A percentile compares a stretch with the other conserved stretches of the same genome.
Evolutionary conservation across 1,284 basidiomycete species (phyloP).

Genomic region (Inonotus hispidus): DNA sequence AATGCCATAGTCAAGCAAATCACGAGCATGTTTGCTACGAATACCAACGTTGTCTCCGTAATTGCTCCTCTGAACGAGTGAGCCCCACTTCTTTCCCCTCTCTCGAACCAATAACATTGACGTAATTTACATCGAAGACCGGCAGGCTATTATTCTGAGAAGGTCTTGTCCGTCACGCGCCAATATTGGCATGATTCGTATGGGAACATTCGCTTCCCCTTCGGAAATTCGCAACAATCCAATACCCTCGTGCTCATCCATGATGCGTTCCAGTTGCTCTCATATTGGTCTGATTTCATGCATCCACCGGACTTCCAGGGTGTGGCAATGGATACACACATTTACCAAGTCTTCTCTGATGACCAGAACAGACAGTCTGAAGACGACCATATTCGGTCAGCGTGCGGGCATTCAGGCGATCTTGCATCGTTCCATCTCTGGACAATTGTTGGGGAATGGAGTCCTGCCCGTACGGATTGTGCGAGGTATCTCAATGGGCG

Average conservation of each 20-base stretch:
- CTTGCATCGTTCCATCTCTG: slow-evolving; percentile 58
- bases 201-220: slow-evolving; percentile 68
- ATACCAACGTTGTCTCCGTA: slow-evolving; percentile 54
- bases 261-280: slow-evolving; percentile 81
- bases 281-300: slow-evolving; percentile 72
- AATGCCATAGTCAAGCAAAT: slow-evolving; percentile 63
- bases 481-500: slow-evolving; percentile 76
- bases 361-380: slow-evolving; percentile 48
- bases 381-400: slow-evolving; percentile 58
- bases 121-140: slow-evolving; percentile 46
- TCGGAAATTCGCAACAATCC: slow-evolving; percentile 49
- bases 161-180: slow-evolving; percentile 48
- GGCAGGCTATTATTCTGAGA: slow-evolving; percentile 59
- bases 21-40: slow-evolving; percentile 52
- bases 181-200: slow-evolving; percentile 78
- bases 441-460: slow-evolving; percentile 84
- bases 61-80: slow-evolving; percentile 79
- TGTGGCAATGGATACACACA: slow-evolving; percentile 81
- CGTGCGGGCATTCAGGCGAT: slow-evolving; percentile 47
- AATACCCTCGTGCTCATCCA: slow-evolving; percentile 69
- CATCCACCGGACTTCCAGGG: slow-evolving; percentile 49
- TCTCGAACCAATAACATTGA: background rate
- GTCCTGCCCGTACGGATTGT: slow-evolving; percentile 80
- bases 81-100: slow-evolving; percentile 22
- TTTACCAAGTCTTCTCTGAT: slow-evolving; percentile 76